phyloP scores from a whole-genome alignment of 2,329 filamentous ascomycete genomes.

The Sclerotinia minor region DNA sequence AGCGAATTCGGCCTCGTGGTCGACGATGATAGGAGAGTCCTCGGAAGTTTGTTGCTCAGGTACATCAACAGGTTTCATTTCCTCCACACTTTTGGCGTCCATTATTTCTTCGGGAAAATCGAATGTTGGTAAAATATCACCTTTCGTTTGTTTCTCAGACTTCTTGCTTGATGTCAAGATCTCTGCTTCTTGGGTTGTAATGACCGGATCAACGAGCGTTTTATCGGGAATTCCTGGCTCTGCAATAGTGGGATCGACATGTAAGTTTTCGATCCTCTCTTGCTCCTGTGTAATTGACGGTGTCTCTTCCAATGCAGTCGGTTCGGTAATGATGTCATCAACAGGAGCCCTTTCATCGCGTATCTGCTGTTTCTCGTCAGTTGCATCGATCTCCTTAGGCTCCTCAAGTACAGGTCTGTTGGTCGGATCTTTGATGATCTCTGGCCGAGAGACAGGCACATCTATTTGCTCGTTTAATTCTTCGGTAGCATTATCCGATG shows the following conservation, averaged over 20 bases:
- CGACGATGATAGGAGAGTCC: neutral
- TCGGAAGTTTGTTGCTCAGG: neutral
- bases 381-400: neutral
- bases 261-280: neutral
- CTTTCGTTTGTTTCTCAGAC: neutral
- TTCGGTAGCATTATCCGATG: constrained; percentile 24
- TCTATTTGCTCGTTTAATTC: constrained; percentile 27
- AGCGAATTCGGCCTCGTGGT: neutral
- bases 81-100: neutral
- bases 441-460: neutral
- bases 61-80: neutral
- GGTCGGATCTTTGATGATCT: neutral
- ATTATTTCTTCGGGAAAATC: neutral
- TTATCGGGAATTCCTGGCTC: neutral
- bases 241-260: neutral
- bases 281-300: neutral
- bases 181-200: neutral
- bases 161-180: neutral
- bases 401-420: neutral
- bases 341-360: neutral
- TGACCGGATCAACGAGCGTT: neutral
- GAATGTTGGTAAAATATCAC: neutral
- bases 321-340: neutral
- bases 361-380: neutral
- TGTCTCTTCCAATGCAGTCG: neutral